Conservation (phyloP, 352 stramenopile genomes). For the Elongisporangium prolatum region DNA sequence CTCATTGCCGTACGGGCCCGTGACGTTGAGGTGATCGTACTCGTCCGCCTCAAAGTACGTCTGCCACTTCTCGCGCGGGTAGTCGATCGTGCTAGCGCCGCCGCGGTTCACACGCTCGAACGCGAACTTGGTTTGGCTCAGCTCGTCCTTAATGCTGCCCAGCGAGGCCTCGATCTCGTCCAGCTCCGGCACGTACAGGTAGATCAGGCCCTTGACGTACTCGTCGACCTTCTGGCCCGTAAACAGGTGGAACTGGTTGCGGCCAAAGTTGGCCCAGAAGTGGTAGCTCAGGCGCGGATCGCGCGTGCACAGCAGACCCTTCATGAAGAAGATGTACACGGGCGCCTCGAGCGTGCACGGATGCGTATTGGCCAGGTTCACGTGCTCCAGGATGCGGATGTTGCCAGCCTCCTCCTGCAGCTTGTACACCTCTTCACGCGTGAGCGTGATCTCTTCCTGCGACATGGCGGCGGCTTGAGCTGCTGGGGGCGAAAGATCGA, state of each 20-base stretch:
- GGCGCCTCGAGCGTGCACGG: slow-evolving; percentile 42
- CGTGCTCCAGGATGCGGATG: slow-evolving; percentile 69
- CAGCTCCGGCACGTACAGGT: slow-evolving; percentile 54
- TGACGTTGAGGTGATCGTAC: slow-evolving; percentile 59
- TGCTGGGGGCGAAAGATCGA: background rate
- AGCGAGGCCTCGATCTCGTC: slow-evolving; percentile 54
- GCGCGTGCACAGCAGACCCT: slow-evolving; percentile 52
- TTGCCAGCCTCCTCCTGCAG: slow-evolving; percentile 49
- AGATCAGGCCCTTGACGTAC: slow-evolving; percentile 51
- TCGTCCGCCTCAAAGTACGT: slow-evolving; percentile 33
- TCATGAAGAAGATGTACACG: slow-evolving; percentile 59
- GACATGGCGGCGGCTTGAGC: slow-evolving; percentile 18
- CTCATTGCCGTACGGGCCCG: slow-evolving; percentile 60
- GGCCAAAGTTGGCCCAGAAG: slow-evolving; percentile 65
- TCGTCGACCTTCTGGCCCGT: slow-evolving; percentile 53
- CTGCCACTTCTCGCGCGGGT: slow-evolving; percentile 54
- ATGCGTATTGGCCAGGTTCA: slow-evolving; percentile 61
- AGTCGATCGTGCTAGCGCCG: slow-evolving; percentile 36
- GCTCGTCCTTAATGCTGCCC: slow-evolving; percentile 30
- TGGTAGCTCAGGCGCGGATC: slow-evolving; percentile 63
- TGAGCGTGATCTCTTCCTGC: slow-evolving; percentile 25
- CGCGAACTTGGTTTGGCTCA: slow-evolving; percentile 44
- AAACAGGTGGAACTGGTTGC: slow-evolving; percentile 74
- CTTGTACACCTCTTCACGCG: slow-evolving; percentile 42
- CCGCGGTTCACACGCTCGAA: slow-evolving; percentile 54